phyloP scores from a whole-genome alignment of 257 asterid species.

The Penstemon barbatus region DNA sequence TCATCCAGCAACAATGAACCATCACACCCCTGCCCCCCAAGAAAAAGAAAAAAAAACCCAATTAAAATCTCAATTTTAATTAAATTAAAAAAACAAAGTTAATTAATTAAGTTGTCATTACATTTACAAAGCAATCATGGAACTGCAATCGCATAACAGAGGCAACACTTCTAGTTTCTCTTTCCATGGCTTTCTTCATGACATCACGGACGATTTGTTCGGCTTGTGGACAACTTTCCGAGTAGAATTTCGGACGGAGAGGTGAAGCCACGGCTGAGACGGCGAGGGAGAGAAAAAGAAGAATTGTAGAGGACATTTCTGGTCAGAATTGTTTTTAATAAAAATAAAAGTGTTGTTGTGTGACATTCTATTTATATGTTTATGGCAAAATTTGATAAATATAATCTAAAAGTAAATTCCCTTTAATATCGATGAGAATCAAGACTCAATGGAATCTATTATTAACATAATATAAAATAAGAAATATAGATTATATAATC shows the following conservation, averaged over 20 bases:
- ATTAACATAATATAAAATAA: too few species aligned
- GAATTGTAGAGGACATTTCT: constrained; percentile 35
- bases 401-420: too few species aligned
- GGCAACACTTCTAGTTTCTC: constrained; percentile 69
- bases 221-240: constrained; percentile 67
- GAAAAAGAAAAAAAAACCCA: neutral
- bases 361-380: too few species aligned
- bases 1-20: constrained; percentile 91
- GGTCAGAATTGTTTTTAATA: neutral
- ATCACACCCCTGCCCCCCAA: constrained; percentile 72
- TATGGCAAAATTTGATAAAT: too few species aligned
- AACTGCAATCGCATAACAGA: constrained; percentile 95
- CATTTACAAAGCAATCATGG: constrained; percentile 94
- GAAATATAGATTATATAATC: too few species aligned
- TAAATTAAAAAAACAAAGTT: neutral
- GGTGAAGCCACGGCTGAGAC: constrained; percentile 32
- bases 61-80: neutral
- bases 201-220: constrained; percentile 61
- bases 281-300: constrained; percentile 29
- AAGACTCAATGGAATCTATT: too few species aligned
- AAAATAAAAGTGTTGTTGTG: neutral
- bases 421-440: too few species aligned
- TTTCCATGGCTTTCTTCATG: constrained; percentile 54
- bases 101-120: constrained; percentile 23
- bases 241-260: constrained; percentile 58